phyloP scores from a whole-genome alignment of 1,284 basidiomycete species.

The Rhodotorula sp. region DNA sequence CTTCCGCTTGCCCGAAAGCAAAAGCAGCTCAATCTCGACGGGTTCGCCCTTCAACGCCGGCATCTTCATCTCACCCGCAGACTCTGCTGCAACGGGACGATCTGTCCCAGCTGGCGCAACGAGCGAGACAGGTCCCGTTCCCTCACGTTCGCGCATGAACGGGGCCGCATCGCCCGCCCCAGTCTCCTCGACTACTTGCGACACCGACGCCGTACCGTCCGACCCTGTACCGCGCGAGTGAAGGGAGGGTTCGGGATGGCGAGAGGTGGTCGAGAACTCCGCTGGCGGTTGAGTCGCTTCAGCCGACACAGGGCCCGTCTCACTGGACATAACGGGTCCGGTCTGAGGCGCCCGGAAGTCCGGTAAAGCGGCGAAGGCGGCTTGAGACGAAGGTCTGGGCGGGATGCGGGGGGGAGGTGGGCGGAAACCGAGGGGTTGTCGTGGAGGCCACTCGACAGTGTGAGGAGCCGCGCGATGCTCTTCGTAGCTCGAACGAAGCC shows the following conservation, averaged over 20 bases:
- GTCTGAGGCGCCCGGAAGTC: not conserved
- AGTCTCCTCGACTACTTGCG: not conserved
- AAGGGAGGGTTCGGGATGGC: not conserved
- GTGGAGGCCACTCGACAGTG: not conserved
- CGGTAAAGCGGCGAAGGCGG: not conserved
- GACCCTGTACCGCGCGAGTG: not conserved
- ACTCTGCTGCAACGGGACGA: not conserved
- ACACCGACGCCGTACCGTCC: not conserved
- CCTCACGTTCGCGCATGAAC: not conserved
- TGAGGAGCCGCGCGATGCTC: not conserved
- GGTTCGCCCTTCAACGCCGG: not conserved
- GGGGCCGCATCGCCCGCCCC: not conserved
- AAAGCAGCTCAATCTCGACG: constrained; percentile 12
- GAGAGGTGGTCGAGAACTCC: not conserved
- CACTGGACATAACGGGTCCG: not conserved
- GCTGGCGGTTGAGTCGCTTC: not conserved
- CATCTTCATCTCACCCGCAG: not conserved
- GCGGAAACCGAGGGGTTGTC: not conserved
- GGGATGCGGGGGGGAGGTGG: not conserved
- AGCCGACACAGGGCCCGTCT: not conserved
- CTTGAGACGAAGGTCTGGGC: not conserved
- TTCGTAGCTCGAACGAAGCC: too few species aligned
- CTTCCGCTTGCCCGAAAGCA: constrained; percentile 13
- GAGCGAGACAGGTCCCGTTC: not conserved
- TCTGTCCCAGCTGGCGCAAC: not conserved